Evolutionary conservation across 352 stramenopile genomes (phyloP), one percentile per base, ranked within the genome.

Genomic region (Globisporangium cederbergense): DNA sequence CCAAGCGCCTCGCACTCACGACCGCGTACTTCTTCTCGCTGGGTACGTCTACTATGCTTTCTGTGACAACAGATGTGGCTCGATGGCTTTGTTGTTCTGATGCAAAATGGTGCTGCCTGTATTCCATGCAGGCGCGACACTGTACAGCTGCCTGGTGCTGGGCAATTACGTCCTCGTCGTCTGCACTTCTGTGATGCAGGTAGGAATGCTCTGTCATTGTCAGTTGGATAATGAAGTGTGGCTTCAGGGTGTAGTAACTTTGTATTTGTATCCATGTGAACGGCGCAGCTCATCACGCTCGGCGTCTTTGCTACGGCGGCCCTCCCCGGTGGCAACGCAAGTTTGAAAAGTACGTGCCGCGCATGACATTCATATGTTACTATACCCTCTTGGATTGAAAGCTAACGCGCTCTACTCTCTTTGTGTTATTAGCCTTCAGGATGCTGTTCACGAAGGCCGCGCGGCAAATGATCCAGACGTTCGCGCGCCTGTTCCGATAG

Each of bases 161-260:
- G 83, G 83, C 22, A 91, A 86, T 71, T 94, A 94, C 68, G 69
- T 94, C 30, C 78, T 92, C 20, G 86, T 94, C n/a, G 78, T 94
- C 50, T 66, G 88, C 66, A 94, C 83, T 69, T 90, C 86, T 0
- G 71, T 90, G 14, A 65, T 77, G 16, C 76, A 84, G 71, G 69
- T 81, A 57, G 16, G 49, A 55, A 54, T 54, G 22, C 4, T 54
- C n/a, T 65, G 43, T 25, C n/a, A 36, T 18, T 49, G 9, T 50
- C 3, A 2, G 30, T 45, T 22, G 34, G 11, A 16, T 43, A 30
- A n/a, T 8, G 40, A 14, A n/a, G 40, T 25, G 22, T 25, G 14
- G 28, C 30, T 36, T 36, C n/a, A 13, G 43, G 1, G 50, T 53
- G 46, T 40, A 43, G n/a, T 42, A 10, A 28, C 42, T 22, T 16